Conservation (phyloP, 1,139 yeast genomes). For the Blastobotrys proliferans region DNA sequence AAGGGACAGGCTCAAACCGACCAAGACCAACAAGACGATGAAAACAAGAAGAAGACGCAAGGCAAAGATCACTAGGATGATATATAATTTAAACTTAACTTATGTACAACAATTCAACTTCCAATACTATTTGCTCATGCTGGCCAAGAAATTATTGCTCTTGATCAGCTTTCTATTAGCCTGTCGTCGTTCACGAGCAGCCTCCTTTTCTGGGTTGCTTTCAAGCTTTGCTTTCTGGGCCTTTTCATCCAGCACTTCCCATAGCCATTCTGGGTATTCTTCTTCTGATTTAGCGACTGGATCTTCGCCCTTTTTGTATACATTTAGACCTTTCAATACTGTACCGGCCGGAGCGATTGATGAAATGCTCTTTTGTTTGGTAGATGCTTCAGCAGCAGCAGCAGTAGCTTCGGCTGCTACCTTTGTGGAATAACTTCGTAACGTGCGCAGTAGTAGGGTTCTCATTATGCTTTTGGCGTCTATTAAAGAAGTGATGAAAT, state of each 20-base stretch:
- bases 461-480: background rate
- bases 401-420: slow-evolving; percentile 12
- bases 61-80: slow-evolving; percentile 1
- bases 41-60: slow-evolving; percentile 12
- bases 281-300: slow-evolving; percentile 85
- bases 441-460: slow-evolving; percentile 4
- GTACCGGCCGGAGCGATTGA: slow-evolving; percentile 74
- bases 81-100: slow-evolving; percentile 8
- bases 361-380: slow-evolving; percentile 15
- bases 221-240: slow-evolving; percentile 51
- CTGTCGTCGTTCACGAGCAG: slow-evolving; percentile 64
- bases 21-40: slow-evolving; percentile 11
- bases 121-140: slow-evolving; percentile 29
- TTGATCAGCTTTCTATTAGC: slow-evolving; percentile 69
- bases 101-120: slow-evolving; percentile 6
- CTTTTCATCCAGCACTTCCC: slow-evolving; percentile 74
- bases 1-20: slow-evolving; percentile 21
- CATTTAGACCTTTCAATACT: slow-evolving; percentile 62
- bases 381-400: slow-evolving; percentile 10
- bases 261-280: slow-evolving; percentile 93
- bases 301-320: slow-evolving; percentile 75
- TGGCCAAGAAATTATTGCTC: slow-evolving; percentile 59
- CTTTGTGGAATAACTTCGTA: slow-evolving; percentile 7
- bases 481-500: background rate
- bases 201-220: slow-evolving; percentile 60